These are phyloP conservation scores for Eragrostis nindensis DNA, from an alignment of 176 grass and related monocot species.

Conservation along the genomic window DNA sequence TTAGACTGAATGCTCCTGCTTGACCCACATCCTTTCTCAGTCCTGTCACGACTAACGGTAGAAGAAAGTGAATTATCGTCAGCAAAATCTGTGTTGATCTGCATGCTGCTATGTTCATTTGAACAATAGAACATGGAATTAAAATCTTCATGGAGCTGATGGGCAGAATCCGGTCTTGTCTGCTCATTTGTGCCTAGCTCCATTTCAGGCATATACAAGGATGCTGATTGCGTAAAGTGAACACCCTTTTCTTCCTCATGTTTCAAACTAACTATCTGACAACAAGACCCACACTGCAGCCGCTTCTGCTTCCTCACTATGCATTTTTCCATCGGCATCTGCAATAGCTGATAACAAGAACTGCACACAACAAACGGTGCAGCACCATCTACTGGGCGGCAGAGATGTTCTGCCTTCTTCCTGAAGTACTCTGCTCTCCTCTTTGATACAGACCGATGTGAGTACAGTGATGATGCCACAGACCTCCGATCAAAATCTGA, in stretches of 20 bases:
- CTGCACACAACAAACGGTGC: conserved; percentile 77
- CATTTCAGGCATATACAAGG: conserved; percentile 40
- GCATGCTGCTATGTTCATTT: conserved; percentile 50
- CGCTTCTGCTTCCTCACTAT: conserved; percentile 46
- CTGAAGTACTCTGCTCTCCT: conserved; percentile 57
- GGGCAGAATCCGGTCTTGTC: conserved; percentile 48
- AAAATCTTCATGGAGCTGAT: conserved; percentile 42
- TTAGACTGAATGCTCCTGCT: conserved; percentile 52
- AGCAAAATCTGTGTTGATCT: conserved; percentile 49
- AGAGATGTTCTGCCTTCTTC: conserved; percentile 61
- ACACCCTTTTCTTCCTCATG: conserved; percentile 37
- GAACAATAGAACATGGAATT: conserved; percentile 50
- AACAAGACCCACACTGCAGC: conserved; percentile 78
- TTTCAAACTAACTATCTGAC: conserved; percentile 52
- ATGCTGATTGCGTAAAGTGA: conserved; percentile 21
- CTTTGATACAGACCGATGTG: conserved; percentile 45
- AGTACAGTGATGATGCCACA: conserved; percentile 56
- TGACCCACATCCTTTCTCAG: conserved; percentile 47
- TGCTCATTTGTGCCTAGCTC: conserved; percentile 44
- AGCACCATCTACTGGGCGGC: conserved; percentile 70
- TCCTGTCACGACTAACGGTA: conserved; percentile 33
- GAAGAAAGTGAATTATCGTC: conserved; percentile 61
- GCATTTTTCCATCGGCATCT: conserved; percentile 63
- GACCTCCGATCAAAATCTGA: conserved; percentile 68
- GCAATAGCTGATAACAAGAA: conserved; percentile 78